Evolutionary conservation across 2,329 filamentous ascomycete genomes (phyloP).

Genomic region (Aspergillus pseudonomiae): DNA sequence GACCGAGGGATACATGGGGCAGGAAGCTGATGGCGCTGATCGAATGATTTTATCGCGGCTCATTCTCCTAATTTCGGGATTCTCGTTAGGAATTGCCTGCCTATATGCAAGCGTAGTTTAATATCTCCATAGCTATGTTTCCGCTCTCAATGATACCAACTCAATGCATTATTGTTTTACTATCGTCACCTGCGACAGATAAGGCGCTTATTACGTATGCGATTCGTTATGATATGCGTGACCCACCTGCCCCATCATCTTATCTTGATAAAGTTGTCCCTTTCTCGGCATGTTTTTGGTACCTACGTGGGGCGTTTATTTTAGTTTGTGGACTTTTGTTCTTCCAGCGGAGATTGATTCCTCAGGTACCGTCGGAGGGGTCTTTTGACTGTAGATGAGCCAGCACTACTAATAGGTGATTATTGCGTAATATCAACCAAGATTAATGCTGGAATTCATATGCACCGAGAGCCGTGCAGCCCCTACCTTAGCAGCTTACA

Average conservation of each 20-base stretch:
- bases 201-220: background rate
- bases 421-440: too few relatives aligned
- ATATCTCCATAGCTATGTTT: background rate
- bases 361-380: too few relatives aligned
- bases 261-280: background rate
- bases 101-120: background rate
- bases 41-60: constrained; percentile 22
- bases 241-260: background rate
- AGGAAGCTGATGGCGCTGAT: constrained; percentile 34
- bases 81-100: background rate
- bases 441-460: too few relatives aligned
- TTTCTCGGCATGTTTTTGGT: background rate
- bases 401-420: too few relatives aligned
- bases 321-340: background rate
- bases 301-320: background rate
- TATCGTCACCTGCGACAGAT: background rate
- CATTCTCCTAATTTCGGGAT: background rate
- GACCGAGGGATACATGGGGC: constrained; percentile 36
- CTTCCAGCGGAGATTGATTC: too few relatives aligned
- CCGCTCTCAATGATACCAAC: background rate
- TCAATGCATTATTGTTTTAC: background rate
- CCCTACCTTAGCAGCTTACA: too few relatives aligned
- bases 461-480: too few relatives aligned
- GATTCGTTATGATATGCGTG: background rate
- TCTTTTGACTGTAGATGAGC: too few relatives aligned